phyloP scores from a whole-genome alignment of 1,284 basidiomycete genomes.

The Filobasidium uniguttulatum region DNA sequence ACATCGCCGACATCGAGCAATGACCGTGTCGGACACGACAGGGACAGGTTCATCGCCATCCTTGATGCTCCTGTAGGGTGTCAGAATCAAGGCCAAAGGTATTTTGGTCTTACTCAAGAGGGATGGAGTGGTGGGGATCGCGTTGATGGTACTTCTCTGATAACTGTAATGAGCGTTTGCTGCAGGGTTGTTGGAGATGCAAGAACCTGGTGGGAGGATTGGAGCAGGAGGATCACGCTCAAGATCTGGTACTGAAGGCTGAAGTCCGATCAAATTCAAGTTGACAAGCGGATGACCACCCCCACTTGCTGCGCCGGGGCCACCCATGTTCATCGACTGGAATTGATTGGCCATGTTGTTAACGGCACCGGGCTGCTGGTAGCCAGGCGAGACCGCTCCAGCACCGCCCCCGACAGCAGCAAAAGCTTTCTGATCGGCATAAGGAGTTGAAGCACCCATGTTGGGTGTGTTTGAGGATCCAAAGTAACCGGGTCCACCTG shows the following conservation, averaged over 20 bases:
- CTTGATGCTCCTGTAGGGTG: conserved; percentile 72
- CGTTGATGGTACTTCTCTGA: conserved; percentile 82
- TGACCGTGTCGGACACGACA: conserved; percentile 82
- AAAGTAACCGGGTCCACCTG: conserved; percentile 12
- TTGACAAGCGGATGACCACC: conserved; percentile 58
- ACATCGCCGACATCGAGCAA: conserved; percentile 92
- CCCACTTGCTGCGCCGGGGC: conserved; percentile 16
- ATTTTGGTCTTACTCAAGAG: conserved; percentile 86
- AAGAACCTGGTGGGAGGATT: conserved; percentile 58
- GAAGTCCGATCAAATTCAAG: conserved; percentile 74
- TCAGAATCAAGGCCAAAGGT: conserved; percentile 78
- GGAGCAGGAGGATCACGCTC: conserved; percentile 74
- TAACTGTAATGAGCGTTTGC: conserved; percentile 75
- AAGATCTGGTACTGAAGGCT: conserved; percentile 76
- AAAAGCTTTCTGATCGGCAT: conserved; percentile 16
- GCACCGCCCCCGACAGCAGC: conserved; percentile 16
- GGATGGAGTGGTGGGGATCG: conserved; percentile 83
- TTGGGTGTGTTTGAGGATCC: no score
- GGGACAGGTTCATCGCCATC: conserved; percentile 55
- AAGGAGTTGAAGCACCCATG: neutral
- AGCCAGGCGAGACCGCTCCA: neutral
- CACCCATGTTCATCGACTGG: conserved; percentile 62
- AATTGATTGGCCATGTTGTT: conserved; percentile 61
- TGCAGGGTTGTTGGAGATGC: conserved; percentile 52
- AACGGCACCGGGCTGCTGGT: conserved; percentile 39